A percentile compares a stretch with the other conserved stretches of the same genome.
Conservation (phyloP, 176 grass and related monocot species). For the Zizania latifolia region DNA sequence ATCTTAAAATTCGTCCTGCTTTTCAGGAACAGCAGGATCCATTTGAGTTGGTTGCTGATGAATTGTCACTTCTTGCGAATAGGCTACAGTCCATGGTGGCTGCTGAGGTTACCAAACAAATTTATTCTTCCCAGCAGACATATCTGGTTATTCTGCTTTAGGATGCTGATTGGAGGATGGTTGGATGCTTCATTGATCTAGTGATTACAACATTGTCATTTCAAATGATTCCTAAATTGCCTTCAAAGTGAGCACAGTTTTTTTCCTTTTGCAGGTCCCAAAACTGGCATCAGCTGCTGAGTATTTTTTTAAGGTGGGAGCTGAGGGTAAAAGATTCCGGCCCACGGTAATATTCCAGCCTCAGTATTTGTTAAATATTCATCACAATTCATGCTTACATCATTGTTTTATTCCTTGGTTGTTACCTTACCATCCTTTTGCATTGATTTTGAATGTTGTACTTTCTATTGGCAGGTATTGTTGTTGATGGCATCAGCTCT, state of each 20-base stretch:
- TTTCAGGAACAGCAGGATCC: slow-evolving; percentile 63
- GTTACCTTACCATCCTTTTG: not conserved
- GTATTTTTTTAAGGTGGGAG: slow-evolving; percentile 87
- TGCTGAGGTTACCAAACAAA: slow-evolving; percentile 57
- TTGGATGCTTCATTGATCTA: slow-evolving; percentile 15
- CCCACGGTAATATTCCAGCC: slow-evolving; percentile 60
- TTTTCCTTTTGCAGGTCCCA: slow-evolving; percentile 61
- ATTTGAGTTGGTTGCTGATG: slow-evolving; percentile 85
- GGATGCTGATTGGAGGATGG: not conserved
- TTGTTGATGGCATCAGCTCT: slow-evolving; percentile 93
- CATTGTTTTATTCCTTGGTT: not conserved
- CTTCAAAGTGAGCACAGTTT: not conserved
- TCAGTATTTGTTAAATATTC: not conserved
- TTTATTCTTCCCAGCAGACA: not conserved
- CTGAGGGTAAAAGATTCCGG: slow-evolving; percentile 91
- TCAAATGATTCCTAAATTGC: not conserved
- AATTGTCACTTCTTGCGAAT: slow-evolving; percentile 73
- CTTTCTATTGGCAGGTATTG: slow-evolving; percentile 57
- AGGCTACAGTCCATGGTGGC: slow-evolving; percentile 79
- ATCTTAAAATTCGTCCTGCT: not conserved
- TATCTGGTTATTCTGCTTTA: not conserved
- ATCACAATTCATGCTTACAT: not conserved
- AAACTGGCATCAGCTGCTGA: slow-evolving; percentile 92
- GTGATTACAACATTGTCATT: not conserved
- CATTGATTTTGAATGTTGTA: not conserved